Base-by-base conservation (phyloP, 164 flowering plant species). In the Malania oleifera region DNA sequence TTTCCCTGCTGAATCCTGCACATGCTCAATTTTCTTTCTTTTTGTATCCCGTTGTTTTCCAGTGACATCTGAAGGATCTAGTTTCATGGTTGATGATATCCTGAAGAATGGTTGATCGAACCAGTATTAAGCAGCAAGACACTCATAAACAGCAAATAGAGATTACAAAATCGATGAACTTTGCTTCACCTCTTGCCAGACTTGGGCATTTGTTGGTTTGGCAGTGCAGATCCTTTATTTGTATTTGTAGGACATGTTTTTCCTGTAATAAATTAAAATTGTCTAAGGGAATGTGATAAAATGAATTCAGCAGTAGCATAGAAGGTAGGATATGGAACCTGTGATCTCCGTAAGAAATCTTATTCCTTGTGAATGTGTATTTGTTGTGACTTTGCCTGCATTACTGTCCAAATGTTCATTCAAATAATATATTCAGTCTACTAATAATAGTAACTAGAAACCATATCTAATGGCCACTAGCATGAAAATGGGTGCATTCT, bases 351-450 rank as follows among this genome's bases (percentile, higher is more conserved):
- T 67, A 0, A 92, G 91, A 66, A 89, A 80, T 58, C 95, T 72
- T 68, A 85, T 76, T 72, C 98, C 98, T 70, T 89, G 96, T 44
- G 97, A 92, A 64, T 75, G 74, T 31, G 66, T 23, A 61, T 77
- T 86, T 24, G 89, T 82, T 54, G 95, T 84, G 64, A 85, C 93
- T 67, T 78, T 81, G 60, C 76, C 84, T 52, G 89, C 93, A 51
- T 81, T 80, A 43, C 96, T 92, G 79, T 56, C 34, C 19, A 28
- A 8, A 28, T 19, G 25, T 20, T 20, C 26, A 20, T 20, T 15
- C 14, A 44, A n/a, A 18, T 44, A 18, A 20, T 44, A 44, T 10
- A 44, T 44, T 44, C 20, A 44, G 47, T 44, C 22, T 10, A 44
- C 35, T 31, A 44, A 44, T n/a, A 44, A 14, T 5, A 44, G 19